A percentile compares a stretch with the other conserved stretches of the same genome.
Evolutionary conservation across 164 flowering plant species (phyloP).

Genomic region (Vitis labrusca): DNA sequence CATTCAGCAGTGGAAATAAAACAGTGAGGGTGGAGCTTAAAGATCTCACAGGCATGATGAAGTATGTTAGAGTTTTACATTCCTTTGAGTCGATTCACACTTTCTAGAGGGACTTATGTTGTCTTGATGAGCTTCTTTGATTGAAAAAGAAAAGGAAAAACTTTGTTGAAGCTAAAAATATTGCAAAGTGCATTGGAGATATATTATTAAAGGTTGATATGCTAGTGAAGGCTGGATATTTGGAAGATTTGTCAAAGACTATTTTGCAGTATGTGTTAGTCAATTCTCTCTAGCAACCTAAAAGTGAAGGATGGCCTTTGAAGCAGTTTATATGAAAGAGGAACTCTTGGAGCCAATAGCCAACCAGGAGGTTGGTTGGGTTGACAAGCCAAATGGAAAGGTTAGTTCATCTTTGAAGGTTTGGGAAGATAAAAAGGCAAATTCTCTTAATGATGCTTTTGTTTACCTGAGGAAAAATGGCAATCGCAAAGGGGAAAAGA

Average conservation of each 20-base stretch:
- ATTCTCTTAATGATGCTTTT: slow-evolving; percentile 13
- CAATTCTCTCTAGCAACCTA: background rate
- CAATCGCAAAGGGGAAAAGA: slow-evolving; percentile 17
- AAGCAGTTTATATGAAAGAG: slow-evolving; percentile 1
- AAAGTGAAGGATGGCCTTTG: background rate
- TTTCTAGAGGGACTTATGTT: slow-evolving; percentile 28
- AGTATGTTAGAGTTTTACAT: slow-evolving; percentile 29
- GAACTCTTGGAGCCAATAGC: slow-evolving; percentile 11
- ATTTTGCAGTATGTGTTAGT: too few relatives aligned
- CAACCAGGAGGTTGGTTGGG: slow-evolving; percentile 12
- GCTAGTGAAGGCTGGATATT: background rate
- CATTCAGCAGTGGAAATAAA: slow-evolving; percentile 35
- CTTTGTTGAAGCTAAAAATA: slow-evolving; percentile 50
- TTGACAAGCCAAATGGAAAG: slow-evolving; percentile 19
- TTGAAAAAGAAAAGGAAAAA: slow-evolving; percentile 55
- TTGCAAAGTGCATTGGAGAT: slow-evolving; percentile 26
- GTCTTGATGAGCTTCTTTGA: slow-evolving; percentile 50
- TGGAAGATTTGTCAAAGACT: background rate
- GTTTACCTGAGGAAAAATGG: slow-evolving; percentile 15
- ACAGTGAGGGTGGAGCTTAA: slow-evolving; percentile 10
- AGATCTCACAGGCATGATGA: slow-evolving; percentile 32
- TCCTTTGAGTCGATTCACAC: slow-evolving; percentile 22
- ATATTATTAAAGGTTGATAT: background rate
- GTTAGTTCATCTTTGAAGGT: too few relatives aligned
- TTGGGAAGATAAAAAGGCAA: slow-evolving; percentile 19